Percentiles rank a stretch among this genome's conserved stretches.
Conservation (phyloP, 75 land plant species). For the Picea glauca region DNA sequence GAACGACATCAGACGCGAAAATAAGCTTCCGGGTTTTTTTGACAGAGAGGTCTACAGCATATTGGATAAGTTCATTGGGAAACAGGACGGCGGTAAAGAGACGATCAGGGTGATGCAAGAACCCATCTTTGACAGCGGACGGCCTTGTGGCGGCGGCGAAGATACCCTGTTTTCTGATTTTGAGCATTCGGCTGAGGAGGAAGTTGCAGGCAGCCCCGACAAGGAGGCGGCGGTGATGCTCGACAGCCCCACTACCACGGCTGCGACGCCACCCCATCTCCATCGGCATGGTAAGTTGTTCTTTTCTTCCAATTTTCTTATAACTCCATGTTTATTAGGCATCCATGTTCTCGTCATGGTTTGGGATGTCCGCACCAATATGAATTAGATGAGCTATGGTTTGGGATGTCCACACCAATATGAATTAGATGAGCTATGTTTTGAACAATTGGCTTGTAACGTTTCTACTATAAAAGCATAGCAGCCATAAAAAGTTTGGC, state of each 20-base stretch:
- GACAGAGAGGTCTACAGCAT: conserved; percentile 80
- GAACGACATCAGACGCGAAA: conserved; percentile 70
- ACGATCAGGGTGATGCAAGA: conserved; percentile 4
- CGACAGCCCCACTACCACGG: conserved; percentile 18
- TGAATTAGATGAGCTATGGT: too few relatives aligned
- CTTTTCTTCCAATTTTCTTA: background rate
- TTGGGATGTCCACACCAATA: too few relatives aligned
- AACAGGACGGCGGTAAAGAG: background rate
- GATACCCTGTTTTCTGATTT: conserved; percentile 52
- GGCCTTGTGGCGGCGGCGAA: conserved; percentile 45
- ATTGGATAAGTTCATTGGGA: conserved; percentile 32
- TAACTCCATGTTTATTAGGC: too few relatives aligned
- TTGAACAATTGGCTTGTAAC: too few relatives aligned
- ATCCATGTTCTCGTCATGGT: too few relatives aligned
- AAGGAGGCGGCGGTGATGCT: conserved; percentile 10
- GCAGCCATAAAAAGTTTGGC: too few relatives aligned
- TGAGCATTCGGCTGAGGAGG: conserved; percentile 26
- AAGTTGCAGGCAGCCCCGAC: conserved; percentile 1
- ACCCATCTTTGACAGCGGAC: conserved; percentile 37
- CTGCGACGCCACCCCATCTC: conserved; percentile 3
- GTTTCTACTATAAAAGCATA: too few relatives aligned
- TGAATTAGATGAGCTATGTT: too few relatives aligned
- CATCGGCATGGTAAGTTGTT: conserved; percentile 17
- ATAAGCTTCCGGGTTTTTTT: conserved; percentile 74
- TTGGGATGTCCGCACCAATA: too few relatives aligned